These are phyloP conservation scores for Pelargonium nanum DNA, from an alignment of 345 rosid genomes.

Conservation along the genomic window DNA sequence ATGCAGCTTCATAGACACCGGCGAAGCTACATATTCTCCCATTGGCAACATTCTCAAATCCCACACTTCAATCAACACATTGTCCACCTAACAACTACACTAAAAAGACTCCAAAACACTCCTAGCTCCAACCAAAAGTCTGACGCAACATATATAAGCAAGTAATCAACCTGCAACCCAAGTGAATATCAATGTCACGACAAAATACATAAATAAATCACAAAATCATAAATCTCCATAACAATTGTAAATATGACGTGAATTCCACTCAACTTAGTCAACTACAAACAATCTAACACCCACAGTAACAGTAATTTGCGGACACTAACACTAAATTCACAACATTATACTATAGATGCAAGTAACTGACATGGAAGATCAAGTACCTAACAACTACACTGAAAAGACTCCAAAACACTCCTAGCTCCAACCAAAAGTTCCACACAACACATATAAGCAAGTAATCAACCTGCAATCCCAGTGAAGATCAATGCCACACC, in stretches of 20 bases:
- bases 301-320: no score
- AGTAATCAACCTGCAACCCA: neutral
- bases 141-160: neutral
- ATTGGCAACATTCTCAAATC: constrained; percentile 16
- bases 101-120: neutral
- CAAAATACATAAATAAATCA: no score
- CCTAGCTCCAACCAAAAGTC: neutral
- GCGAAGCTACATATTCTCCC: constrained; percentile 41
- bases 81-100: neutral
- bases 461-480: neutral
- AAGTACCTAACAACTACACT: no score
- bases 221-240: no score
- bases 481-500: neutral
- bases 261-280: no score
- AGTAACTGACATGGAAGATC: no score
- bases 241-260: no score
- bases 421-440: neutral
- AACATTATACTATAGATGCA: no score
- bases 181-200: neutral
- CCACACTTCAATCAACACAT: constrained; percentile 22
- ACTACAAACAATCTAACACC: no score
- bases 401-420: neutral
- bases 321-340: no score
- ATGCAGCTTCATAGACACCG: constrained; percentile 33
- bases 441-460: neutral